Conservation (phyloP, 1,139 yeast species). For the Yamadazyma mexicana region DNA sequence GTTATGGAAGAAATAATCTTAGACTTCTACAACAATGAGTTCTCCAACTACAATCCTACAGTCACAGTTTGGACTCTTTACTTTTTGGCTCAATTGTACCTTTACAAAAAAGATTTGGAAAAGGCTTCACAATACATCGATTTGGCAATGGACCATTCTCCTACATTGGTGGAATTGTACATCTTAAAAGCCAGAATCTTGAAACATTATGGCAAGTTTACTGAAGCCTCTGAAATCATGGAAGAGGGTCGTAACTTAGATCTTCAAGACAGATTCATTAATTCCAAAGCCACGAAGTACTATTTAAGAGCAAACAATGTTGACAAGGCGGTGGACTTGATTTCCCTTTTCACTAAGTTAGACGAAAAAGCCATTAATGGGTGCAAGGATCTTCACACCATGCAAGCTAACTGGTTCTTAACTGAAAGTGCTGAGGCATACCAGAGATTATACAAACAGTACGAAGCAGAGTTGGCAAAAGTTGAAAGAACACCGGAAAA, state of each 20-base stretch:
- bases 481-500: constrained; percentile 12
- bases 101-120: constrained; percentile 47
- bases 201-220: constrained; percentile 65
- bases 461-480: constrained; percentile 16
- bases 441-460: constrained; percentile 32
- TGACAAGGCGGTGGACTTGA: constrained; percentile 72
- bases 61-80: constrained; percentile 73
- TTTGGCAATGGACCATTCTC: constrained; percentile 69
- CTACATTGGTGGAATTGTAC: constrained; percentile 80
- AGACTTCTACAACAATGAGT: constrained; percentile 39
- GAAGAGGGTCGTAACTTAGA: constrained; percentile 75
- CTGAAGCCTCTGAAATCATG: constrained; percentile 63
- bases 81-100: constrained; percentile 79
- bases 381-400: constrained; percentile 77
- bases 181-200: constrained; percentile 77
- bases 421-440: constrained; percentile 86
- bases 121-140: constrained; percentile 60
- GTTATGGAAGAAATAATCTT: constrained; percentile 56
- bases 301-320: constrained; percentile 75
- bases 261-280: constrained; percentile 87
- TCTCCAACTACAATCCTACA: constrained; percentile 45
- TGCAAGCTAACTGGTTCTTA: constrained; percentile 93
- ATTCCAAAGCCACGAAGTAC: constrained; percentile 85
- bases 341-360: constrained; percentile 80
- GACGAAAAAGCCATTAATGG: constrained; percentile 77